Conservation (phyloP, 2,329 filamentous ascomycete species). For the Leptographium lundbergii region DNA sequence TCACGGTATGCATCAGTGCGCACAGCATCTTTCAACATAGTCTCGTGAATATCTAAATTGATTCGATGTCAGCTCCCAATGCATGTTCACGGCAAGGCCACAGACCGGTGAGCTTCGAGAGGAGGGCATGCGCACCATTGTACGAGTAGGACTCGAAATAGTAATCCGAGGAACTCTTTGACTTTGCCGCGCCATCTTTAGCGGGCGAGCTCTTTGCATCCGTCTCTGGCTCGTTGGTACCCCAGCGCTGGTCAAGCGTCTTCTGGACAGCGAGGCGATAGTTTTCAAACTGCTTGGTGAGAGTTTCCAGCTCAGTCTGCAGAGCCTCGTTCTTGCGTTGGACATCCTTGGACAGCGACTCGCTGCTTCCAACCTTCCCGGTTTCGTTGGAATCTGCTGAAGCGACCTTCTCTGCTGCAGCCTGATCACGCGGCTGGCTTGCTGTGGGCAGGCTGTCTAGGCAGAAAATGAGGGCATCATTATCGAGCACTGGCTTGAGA, state of each 20-base stretch:
- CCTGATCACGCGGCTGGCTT: constrained; percentile 22
- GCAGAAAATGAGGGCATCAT: constrained; percentile 79
- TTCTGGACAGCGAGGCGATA: constrained; percentile 54
- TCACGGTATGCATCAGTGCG: constrained; percentile 88
- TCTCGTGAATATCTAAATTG: constrained; percentile 69
- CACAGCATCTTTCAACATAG: constrained; percentile 84
- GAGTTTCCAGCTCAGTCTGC: constrained; percentile 45
- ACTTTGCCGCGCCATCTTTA: constrained; percentile 19
- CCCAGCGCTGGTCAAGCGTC: constrained; percentile 54
- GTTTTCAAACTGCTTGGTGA: constrained; percentile 49
- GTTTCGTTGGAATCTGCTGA: not conserved
- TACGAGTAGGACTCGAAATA: constrained; percentile 52
- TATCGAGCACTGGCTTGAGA: constrained; percentile 72
- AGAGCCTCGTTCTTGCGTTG: constrained; percentile 40
- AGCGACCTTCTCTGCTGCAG: constrained; percentile 7
- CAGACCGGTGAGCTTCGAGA: not conserved
- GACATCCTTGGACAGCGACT: constrained; percentile 12
- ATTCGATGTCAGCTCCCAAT: not conserved
- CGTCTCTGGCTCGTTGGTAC: constrained; percentile 31
- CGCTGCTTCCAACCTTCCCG: not conserved
- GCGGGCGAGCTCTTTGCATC: not conserved
- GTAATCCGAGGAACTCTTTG: constrained; percentile 24
- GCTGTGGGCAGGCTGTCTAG: constrained; percentile 61
- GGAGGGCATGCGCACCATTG: constrained; percentile 34
- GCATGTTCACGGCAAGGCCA: not conserved